These are phyloP conservation scores for Neurospora discreta DNA, from an alignment of 495 filamentous ascomycete genomes.

Conservation along the genomic window DNA sequence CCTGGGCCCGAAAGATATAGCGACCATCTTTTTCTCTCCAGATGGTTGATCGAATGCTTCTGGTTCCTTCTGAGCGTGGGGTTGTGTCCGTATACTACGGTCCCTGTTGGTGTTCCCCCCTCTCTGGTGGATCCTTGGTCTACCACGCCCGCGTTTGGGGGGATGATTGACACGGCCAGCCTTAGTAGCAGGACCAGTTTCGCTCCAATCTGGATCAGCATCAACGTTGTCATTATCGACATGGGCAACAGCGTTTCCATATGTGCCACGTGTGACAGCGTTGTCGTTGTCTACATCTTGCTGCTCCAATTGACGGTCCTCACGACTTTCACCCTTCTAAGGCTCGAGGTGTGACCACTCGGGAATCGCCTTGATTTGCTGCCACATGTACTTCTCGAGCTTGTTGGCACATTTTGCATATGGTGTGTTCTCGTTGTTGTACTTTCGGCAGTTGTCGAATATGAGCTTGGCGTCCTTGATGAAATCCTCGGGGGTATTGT, in stretches of 20 bases:
- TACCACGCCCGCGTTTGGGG: not conserved
- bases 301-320: not conserved
- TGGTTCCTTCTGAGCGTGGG: not conserved
- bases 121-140: not conserved
- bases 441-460: slow-evolving; percentile 89
- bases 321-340: slow-evolving; percentile 15
- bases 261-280: not conserved
- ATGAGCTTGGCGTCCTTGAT: slow-evolving; percentile 82
- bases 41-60: not conserved
- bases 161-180: not conserved
- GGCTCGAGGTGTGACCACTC: slow-evolving; percentile 75
- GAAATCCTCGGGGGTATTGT: slow-evolving; percentile 86
- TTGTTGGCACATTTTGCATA: slow-evolving; percentile 95
- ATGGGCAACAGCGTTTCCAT: not conserved
- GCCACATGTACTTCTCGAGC: slow-evolving; percentile 94
- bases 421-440: slow-evolving; percentile 90
- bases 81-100: not conserved
- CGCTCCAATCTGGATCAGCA: not conserved
- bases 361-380: slow-evolving; percentile 81
- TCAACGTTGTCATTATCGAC: not conserved
- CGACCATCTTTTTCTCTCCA: not conserved
- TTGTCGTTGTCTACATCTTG: not conserved
- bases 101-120: not conserved
- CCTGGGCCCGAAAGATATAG: not conserved
- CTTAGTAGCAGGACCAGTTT: not conserved